Evolutionary conservation across 345 rosid species (phyloP).

Genomic region (Gossypium sturtianum): DNA sequence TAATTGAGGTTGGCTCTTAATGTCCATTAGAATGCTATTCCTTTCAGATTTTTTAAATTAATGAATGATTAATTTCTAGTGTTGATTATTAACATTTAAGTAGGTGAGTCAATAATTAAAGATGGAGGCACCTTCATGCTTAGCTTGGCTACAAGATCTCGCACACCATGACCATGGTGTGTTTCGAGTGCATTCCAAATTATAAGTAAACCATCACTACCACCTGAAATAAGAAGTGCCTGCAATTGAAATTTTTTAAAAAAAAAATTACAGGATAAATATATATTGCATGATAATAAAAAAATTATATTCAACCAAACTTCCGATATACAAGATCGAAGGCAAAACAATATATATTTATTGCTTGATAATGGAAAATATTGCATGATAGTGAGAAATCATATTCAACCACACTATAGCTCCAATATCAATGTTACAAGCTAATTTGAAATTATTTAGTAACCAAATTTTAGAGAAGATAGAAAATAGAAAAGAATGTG

Average conservation of each 20-base stretch:
- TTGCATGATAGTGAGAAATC: no score
- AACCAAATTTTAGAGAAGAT: no score
- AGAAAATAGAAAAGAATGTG: no score
- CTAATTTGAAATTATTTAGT: no score
- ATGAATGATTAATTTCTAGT: background rate
- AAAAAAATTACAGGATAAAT: background rate
- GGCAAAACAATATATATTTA: background rate
- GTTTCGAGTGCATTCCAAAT: constrained; percentile 63
- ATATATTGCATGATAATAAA: background rate
- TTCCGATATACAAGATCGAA: background rate
- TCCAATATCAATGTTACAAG: no score
- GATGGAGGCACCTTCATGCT: constrained; percentile 62
- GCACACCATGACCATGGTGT: constrained; percentile 84
- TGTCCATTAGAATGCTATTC: background rate
- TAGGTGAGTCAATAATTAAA: background rate
- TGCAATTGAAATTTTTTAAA: constrained; percentile 26
- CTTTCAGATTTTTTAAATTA: background rate
- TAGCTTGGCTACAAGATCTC: constrained; percentile 92
- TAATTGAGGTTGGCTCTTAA: background rate
- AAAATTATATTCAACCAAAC: background rate
- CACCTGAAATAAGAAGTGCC: constrained; percentile 98
- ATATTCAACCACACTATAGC: no score
- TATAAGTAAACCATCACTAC: constrained; percentile 87
- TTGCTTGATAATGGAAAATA: no score
- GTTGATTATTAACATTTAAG: background rate